Evolutionary conservation across 495 filamentous ascomycete genomes (phyloP).

Genomic region (Hyaloscypha hepaticicola): DNA sequence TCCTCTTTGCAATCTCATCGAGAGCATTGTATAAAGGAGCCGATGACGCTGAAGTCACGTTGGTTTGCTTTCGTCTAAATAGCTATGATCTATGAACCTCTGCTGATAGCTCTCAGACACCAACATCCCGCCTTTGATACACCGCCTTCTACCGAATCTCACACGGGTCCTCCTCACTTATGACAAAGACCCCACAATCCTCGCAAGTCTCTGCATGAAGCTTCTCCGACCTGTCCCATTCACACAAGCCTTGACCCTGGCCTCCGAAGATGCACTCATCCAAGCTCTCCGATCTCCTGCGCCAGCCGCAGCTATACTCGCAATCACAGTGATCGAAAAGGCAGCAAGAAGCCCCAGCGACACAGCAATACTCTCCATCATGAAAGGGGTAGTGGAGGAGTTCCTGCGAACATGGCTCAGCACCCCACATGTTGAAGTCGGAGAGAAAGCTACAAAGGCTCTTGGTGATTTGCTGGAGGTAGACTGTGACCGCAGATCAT

Average conservation of each 20-base stretch:
- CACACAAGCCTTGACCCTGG: slow-evolving; percentile 49
- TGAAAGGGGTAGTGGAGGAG: slow-evolving; percentile 57
- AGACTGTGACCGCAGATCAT: slow-evolving; percentile 56
- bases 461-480: slow-evolving; percentile 70
- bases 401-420: slow-evolving; percentile 73
- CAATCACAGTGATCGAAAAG: slow-evolving; percentile 69
- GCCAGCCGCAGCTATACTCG: slow-evolving; percentile 66
- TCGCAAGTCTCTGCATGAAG: slow-evolving; percentile 50
- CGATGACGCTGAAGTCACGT: too few relatives aligned
- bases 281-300: slow-evolving; percentile 58
- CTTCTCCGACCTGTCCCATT: slow-evolving; percentile 53
- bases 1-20: not conserved
- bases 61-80: too few relatives aligned
- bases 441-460: slow-evolving; percentile 62
- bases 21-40: not conserved
- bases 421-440: slow-evolving; percentile 68
- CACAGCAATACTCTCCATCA: slow-evolving; percentile 65
- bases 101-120: slow-evolving; percentile 13
- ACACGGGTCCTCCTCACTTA: slow-evolving; percentile 48
- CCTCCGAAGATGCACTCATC: slow-evolving; percentile 52
- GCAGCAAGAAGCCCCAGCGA: slow-evolving; percentile 60
- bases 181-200: slow-evolving; percentile 48
- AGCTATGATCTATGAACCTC: not conserved
- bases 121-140: slow-evolving; percentile 41
- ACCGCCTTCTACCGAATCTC: slow-evolving; percentile 47